Base-by-base conservation (phyloP, 2,329 filamentous ascomycete species). In the Pseudogymnoascus sp. region DNA sequence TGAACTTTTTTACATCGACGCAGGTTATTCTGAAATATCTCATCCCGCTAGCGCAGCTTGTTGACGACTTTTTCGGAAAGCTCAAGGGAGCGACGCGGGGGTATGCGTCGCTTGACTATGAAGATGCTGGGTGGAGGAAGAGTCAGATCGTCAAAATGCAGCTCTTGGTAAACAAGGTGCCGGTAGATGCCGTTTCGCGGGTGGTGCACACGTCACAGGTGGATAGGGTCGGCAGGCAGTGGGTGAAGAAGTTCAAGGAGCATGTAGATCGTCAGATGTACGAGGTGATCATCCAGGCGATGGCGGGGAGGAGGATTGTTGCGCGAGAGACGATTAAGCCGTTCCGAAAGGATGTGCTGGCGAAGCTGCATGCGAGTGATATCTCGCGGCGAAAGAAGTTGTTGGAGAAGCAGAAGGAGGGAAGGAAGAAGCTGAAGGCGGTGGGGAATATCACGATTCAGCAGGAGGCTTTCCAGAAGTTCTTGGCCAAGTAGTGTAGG, bases 211-310 rank as follows among this genome's bases (percentile, higher is more conserved):
- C 81, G 39, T 91, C 88, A 11, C 92, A 97, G 75, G 86, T 88
- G 0, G 88, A 93, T 31, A 83, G 90, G 16, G 80, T 97, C 4
- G 95, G 92, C 4, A 83, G 91, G 59, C 81, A 86, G 64, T 99
- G 95, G 95, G 93, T 97, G 5, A 86, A 85, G 42, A 96, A 96
- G 75, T 97, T 99, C 81, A 97, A 96, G 73, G 87, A 97, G 75
- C 93, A 97, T 71, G 93, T 99, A 18, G 90, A 96, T 71, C 82
- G 95, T 16, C 95, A 99, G 75, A 95, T 97, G 87, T 99, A 96
- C 37, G 95, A 99, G 77, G 86, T 99, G 21, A 81, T 97, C 63
- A 97, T 99, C 67, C 95, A 99, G 76, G 93, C 95, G 2, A 88
- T 90, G 0, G 88, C 90, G 0, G 93, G 93, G 3, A 86, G 85